phyloP scores from a whole-genome alignment of 441 rosid genomes.

The Mallotus repandus region DNA sequence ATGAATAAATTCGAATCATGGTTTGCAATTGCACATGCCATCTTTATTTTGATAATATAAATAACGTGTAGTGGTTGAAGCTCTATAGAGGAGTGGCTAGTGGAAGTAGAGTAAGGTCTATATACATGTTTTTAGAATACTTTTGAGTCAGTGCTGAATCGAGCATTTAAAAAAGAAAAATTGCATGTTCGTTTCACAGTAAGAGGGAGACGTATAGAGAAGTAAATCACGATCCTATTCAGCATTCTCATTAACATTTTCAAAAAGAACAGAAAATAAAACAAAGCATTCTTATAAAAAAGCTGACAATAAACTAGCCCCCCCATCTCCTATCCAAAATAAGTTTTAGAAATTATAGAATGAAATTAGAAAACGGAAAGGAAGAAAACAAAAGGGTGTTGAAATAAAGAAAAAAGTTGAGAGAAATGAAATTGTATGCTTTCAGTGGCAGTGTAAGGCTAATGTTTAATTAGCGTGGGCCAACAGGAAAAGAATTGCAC shows the following conservation, averaged over 20 bases:
- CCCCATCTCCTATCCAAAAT: background rate
- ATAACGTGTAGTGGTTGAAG: slow-evolving; percentile 6
- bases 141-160: background rate
- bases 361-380: no score
- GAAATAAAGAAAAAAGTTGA: no score
- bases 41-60: background rate
- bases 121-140: background rate
- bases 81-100: background rate
- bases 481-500: no score
- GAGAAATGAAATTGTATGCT: no score
- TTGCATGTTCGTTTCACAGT: background rate
- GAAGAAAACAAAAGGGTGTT: no score
- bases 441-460: no score
- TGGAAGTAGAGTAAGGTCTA: background rate
- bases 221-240: background rate
- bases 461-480: no score
- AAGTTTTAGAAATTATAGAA: background rate
- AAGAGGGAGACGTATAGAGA: no score
- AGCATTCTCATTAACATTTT: background rate
- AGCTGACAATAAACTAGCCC: no score
- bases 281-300: no score
- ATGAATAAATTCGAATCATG: background rate
- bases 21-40: background rate
- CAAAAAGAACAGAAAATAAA: no score
- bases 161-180: background rate